Percentiles rank a stretch among this genome's conserved stretches.
These are phyloP conservation scores for Curvularia sp. DNA, from an alignment of 2,329 filamentous ascomycete species.

Conservation along the genomic window DNA sequence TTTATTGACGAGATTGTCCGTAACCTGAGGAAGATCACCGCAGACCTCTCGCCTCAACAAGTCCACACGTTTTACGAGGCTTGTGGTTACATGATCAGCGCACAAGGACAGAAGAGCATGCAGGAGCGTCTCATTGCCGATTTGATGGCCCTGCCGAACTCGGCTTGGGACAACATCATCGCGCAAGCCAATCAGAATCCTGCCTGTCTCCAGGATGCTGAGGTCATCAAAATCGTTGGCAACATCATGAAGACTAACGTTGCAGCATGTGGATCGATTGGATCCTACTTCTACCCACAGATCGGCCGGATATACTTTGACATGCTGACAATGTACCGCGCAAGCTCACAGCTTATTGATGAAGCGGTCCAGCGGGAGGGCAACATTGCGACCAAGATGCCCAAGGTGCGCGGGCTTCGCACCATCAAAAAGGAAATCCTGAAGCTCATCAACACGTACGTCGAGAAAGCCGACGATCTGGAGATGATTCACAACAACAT, in stretches of 20 bases:
- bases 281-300: conserved; percentile 96
- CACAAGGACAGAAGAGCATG: conserved; percentile 91
- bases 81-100: conserved; percentile 98
- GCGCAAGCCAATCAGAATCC: conserved; percentile 84
- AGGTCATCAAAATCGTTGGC: conserved; percentile 97
- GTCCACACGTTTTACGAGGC: conserved; percentile 99
- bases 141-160: conserved; percentile 91
- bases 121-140: conserved; percentile 92
- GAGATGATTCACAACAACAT: conserved; percentile 93
- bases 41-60: conserved; percentile 92
- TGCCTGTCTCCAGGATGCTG: conserved; percentile 83
- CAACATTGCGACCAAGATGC: conserved; percentile 96
- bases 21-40: conserved; percentile 94
- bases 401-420: conserved; percentile 89
- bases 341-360: conserved; percentile 94
- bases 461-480: conserved; percentile 96
- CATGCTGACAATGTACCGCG: conserved; percentile 99
- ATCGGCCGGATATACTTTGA: conserved; percentile 97
- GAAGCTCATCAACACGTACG: conserved; percentile 97
- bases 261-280: conserved; percentile 95
- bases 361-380: conserved; percentile 87
- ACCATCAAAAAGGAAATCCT: conserved; percentile 99
- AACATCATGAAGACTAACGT: conserved; percentile 99
- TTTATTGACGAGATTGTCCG: conserved; percentile 99
- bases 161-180: conserved; percentile 96